phyloP scores from a whole-genome alignment of 2,329 filamentous ascomycete genomes.

The Hypoxylon sp. region DNA sequence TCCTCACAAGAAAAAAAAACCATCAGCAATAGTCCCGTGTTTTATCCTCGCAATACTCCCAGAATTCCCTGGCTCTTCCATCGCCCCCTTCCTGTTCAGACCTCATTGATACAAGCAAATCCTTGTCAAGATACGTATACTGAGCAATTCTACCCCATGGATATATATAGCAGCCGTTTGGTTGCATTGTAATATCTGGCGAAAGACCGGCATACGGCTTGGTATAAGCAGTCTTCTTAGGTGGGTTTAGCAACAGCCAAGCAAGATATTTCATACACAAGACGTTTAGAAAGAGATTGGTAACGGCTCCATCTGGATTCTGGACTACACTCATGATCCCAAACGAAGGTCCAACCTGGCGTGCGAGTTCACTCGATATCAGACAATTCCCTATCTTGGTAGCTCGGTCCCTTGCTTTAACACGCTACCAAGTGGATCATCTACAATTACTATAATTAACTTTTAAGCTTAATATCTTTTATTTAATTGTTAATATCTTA shows the following conservation, averaged over 20 bases:
- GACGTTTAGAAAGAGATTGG: slow-evolving; percentile 44
- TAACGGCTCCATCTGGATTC: slow-evolving; percentile 41
- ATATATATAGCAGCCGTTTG: slow-evolving; percentile 12
- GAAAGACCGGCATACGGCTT: slow-evolving; percentile 39
- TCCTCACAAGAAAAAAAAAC: neutral
- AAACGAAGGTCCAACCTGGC: slow-evolving; percentile 7
- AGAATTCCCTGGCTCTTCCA: slow-evolving; percentile 33
- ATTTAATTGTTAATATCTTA: no score
- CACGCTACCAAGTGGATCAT: slow-evolving; percentile 38
- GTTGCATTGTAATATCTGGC: slow-evolving; percentile 14
- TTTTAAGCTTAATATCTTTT: no score
- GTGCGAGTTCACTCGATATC: slow-evolving; percentile 38
- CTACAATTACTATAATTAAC: no score
- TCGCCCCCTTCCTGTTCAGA: slow-evolving; percentile 25
- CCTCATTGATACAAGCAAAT: slow-evolving; percentile 25
- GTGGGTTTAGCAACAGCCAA: slow-evolving; percentile 36
- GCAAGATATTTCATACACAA: slow-evolving; percentile 35
- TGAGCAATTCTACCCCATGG: slow-evolving; percentile 19
- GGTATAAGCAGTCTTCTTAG: slow-evolving; percentile 34
- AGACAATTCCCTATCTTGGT: slow-evolving; percentile 44
- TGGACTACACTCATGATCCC: slow-evolving; percentile 34
- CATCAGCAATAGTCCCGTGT: slow-evolving; percentile 3
- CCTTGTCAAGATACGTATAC: slow-evolving; percentile 15
- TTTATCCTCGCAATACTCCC: slow-evolving; percentile 21
- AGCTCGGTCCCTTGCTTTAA: slow-evolving; percentile 55